Evolutionary conservation across 768 basidiomycete genomes (phyloP).

Genomic region (Boletus reticuloceps): DNA sequence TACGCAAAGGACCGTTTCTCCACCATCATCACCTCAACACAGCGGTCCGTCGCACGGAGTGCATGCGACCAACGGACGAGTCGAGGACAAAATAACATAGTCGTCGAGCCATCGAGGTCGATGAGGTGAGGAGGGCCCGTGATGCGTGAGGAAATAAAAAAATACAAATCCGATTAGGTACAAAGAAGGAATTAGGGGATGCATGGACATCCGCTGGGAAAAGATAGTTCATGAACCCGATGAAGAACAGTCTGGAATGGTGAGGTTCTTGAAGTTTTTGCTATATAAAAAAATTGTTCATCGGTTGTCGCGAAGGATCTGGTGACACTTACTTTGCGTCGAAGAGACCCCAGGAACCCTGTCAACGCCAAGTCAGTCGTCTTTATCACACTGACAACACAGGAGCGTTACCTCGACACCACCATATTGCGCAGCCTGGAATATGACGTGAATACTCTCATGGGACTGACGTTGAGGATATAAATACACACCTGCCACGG

Average conservation of each 20-base stretch:
- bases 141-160: slow-evolving; percentile 6
- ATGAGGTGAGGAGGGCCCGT: background rate
- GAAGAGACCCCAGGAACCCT: slow-evolving; percentile 67
- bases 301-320: slow-evolving; percentile 20
- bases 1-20: background rate
- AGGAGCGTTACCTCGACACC: slow-evolving; percentile 62
- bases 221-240: background rate
- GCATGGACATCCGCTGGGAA: background rate
- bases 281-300: slow-evolving; percentile 23
- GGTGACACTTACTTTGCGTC: slow-evolving; percentile 45
- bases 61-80: background rate
- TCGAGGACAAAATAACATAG: too few species aligned
- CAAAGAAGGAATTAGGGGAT: slow-evolving; percentile 6
- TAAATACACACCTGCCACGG: slow-evolving; percentile 63
- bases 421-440: slow-evolving; percentile 60
- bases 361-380: slow-evolving; percentile 9
- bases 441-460: slow-evolving; percentile 13
- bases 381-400: background rate
- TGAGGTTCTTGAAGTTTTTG: slow-evolving; percentile 69
- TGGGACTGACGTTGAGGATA: background rate
- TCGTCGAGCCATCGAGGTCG: too few species aligned
- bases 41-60: background rate
- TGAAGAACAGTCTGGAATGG: slow-evolving; percentile 54
- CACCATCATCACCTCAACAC: background rate
- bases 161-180: slow-evolving; percentile 23